These are phyloP conservation scores for Calonectria ilicicola DNA, from an alignment of 2,329 filamentous ascomycete genomes.

Conservation along the genomic window DNA sequence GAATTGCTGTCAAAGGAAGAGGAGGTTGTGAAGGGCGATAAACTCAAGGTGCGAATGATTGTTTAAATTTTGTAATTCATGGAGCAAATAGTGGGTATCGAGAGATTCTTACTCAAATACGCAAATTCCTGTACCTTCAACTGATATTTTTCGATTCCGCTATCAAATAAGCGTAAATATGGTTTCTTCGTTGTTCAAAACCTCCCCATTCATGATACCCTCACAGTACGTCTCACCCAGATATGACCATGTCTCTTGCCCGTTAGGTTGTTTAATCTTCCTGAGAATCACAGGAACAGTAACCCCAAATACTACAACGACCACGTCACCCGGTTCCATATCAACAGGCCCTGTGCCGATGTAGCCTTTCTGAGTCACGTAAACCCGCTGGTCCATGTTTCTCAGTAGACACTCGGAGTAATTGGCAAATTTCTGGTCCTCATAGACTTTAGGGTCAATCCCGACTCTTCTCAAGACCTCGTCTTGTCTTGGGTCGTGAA, in stretches of 20 bases:
- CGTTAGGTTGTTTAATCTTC: constrained; percentile 8
- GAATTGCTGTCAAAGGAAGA: constrained; percentile 55
- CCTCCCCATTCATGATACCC: constrained; percentile 49
- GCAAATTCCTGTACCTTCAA: neutral
- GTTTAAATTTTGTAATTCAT: neutral
- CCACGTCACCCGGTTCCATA: constrained; percentile 38
- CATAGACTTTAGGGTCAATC: constrained; percentile 19
- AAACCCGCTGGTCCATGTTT: constrained; percentile 38
- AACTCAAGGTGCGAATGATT: constrained; percentile 14
- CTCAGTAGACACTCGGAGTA: constrained; percentile 33
- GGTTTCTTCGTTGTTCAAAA: constrained; percentile 19
- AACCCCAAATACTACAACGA: constrained; percentile 45
- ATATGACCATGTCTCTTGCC: constrained; percentile 37
- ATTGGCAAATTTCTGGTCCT: neutral
- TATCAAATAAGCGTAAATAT: constrained; percentile 17
- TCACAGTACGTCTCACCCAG: constrained; percentile 50
- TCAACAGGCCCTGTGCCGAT: constrained; percentile 44
- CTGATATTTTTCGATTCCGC: no score
- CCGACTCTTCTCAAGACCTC: constrained; percentile 15
- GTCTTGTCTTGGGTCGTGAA: neutral
- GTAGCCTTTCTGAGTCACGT: constrained; percentile 43
- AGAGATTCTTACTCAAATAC: neutral
- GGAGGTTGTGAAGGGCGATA: constrained; percentile 50
- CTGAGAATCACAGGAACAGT: constrained; percentile 44
- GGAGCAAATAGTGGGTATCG: neutral